Percentiles rank a stretch among this genome's conserved stretches.
These are phyloP conservation scores for Lodderomyces margitis DNA, from an alignment of 1,139 yeast genomes.

Conservation along the genomic window DNA sequence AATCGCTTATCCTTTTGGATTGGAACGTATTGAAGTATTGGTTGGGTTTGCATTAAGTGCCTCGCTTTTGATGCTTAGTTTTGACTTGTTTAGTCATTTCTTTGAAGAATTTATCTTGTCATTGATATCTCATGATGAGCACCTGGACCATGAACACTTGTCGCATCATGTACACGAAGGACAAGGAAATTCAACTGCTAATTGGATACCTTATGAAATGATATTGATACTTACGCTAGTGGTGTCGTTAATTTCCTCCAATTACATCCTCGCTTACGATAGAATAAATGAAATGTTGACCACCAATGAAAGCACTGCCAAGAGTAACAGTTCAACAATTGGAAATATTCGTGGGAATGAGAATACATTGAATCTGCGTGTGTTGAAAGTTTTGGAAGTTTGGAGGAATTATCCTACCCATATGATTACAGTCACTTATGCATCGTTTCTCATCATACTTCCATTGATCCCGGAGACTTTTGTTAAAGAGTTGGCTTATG, in stretches of 20 bases:
- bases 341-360: neutral
- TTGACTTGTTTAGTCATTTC: slow-evolving; percentile 82
- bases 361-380: slow-evolving; percentile 1
- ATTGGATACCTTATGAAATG: slow-evolving; percentile 33
- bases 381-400: slow-evolving; percentile 12
- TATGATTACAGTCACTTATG: slow-evolving; percentile 56
- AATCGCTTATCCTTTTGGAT: slow-evolving; percentile 84
- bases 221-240: slow-evolving; percentile 27
- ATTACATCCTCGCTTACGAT: slow-evolving; percentile 34
- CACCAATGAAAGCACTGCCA: neutral
- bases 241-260: slow-evolving; percentile 38
- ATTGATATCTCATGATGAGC: slow-evolving; percentile 40
- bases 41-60: slow-evolving; percentile 86
- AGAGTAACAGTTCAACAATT: neutral
- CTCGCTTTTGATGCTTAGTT: slow-evolving; percentile 84
- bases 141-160: slow-evolving; percentile 25
- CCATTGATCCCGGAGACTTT: slow-evolving; percentile 34
- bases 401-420: slow-evolving; percentile 59
- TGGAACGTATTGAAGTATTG: slow-evolving; percentile 83
- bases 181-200: slow-evolving; percentile 31
- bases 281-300: slow-evolving; percentile 34
- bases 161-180: slow-evolving; percentile 57
- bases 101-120: slow-evolving; percentile 68
- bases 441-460: slow-evolving; percentile 33
- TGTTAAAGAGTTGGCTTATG: slow-evolving; percentile 32